phyloP scores from a whole-genome alignment of 1,284 basidiomycete species.

The Kwoniella shivajii region DNA sequence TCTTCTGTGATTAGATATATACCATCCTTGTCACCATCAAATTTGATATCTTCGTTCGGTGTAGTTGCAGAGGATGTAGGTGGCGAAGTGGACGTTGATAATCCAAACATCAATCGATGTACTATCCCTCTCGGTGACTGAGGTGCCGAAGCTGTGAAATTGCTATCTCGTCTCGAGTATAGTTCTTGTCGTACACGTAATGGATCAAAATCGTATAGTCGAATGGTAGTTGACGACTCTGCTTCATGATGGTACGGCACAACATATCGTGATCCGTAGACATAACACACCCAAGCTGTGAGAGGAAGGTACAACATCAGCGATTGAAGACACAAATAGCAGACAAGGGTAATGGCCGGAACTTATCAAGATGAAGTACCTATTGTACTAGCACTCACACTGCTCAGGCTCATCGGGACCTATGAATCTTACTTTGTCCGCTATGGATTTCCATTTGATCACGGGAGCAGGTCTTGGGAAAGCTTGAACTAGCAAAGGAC shows the following conservation, averaged over 20 bases:
- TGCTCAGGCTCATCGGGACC: slow-evolving; percentile 30
- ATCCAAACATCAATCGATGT: slow-evolving; percentile 3
- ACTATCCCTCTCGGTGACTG: neutral
- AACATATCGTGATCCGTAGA: slow-evolving; percentile 51
- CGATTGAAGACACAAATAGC: neutral
- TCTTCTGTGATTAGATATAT: slow-evolving; percentile 32
- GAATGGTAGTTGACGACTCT: slow-evolving; percentile 16
- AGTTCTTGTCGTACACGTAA: slow-evolving; percentile 38
- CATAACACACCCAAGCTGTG: slow-evolving; percentile 52
- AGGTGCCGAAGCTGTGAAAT: neutral
- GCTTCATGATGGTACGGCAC: slow-evolving; percentile 11
- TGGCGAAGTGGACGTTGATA: neutral
- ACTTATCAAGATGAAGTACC: neutral
- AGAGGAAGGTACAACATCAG: slow-evolving; percentile 1
- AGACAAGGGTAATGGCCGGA: too few species aligned
- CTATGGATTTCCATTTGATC: slow-evolving; percentile 38
- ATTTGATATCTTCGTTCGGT: neutral
- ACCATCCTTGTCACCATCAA: slow-evolving; percentile 26
- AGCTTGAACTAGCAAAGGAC: slow-evolving; percentile 30
- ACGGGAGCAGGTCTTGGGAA: slow-evolving; percentile 37
- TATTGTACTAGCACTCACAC: slow-evolving; percentile 11
- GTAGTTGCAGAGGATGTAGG: neutral
- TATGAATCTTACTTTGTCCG: slow-evolving; percentile 45
- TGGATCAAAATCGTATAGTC: slow-evolving; percentile 52
- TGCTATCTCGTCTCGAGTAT: slow-evolving; percentile 15